Evolutionary conservation across 106 monocot species (phyloP), one percentile per base, ranked within the genome.

Genomic region (Dendrobium chrysotoxum): DNA sequence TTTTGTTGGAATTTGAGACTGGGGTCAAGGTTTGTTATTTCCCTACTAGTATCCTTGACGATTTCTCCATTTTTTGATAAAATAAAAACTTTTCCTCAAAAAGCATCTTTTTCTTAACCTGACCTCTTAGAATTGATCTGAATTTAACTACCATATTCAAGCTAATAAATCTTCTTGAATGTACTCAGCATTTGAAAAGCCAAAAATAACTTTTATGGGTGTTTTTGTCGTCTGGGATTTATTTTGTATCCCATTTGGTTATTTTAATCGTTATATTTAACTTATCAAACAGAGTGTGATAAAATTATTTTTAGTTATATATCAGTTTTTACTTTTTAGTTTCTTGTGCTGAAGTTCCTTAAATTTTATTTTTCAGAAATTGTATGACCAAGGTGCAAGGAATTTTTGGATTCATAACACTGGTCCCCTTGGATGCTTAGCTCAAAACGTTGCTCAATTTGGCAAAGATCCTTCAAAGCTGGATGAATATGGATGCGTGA

Each of bases 361-460:
- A 31, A 23, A 71, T 1, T 38, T 42, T 80, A 7, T 23, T 17
- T 81, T 79, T 30, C 86, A 97, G 97, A 86, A 85, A 82, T 79
- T 97, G 75, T 91, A 97, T 83, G 91, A 94, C 10, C 80, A 91
- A 86, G 94, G 97, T 72, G 97, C 97, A 58, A 88, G 94, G 78
- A 90, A 87, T 64, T 97, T 97, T 76, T 94, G 94, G 94, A 91
- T 97, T 81, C 94, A 97, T 47, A 94, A 94, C 76, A 94, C 94
- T 28, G 94, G 94, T 44, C 96, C 97, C 1, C 89, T 94, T 26
- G 97, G 97, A 71, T 97, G 97, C 86, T 85, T 97, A 79, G 79
- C 92, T 78, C 89, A 94, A 83, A 92, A 97, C 28, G 84, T 92
- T 83, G 90, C 85, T 13, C 30, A 21, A 45, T 89, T 92, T 46